A percentile compares a stretch with the other conserved stretches of the same genome.
Evolutionary conservation across 768 basidiomycete genomes (phyloP).

Genomic region (Mrakia blollopis): DNA sequence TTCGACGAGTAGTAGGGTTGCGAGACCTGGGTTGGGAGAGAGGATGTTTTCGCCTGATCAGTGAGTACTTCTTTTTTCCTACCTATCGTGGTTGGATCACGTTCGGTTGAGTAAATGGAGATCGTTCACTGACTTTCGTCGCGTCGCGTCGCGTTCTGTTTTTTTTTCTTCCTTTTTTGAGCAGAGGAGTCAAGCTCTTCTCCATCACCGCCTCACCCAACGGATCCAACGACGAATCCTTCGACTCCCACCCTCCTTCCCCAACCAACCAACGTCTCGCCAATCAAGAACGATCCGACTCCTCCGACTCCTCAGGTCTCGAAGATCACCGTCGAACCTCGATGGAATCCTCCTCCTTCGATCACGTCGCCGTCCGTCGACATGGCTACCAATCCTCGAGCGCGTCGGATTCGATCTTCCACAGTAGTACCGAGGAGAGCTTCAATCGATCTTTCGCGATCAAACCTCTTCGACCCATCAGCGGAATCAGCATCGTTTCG

Average conservation of each 20-base stretch:
- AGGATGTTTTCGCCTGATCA: slow-evolving; percentile 27
- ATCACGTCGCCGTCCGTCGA: slow-evolving; percentile 6
- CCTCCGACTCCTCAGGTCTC: slow-evolving; percentile 8
- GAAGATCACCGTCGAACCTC: slow-evolving; percentile 23
- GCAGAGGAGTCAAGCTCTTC: slow-evolving; percentile 23
- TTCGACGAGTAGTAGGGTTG: neutral
- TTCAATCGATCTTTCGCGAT: neutral
- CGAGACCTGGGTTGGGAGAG: slow-evolving; percentile 9
- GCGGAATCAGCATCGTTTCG: slow-evolving; percentile 9
- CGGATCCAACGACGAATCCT: slow-evolving; percentile 23
- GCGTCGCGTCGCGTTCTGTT: neutral
- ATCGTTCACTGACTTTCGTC: neutral
- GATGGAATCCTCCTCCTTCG: slow-evolving; percentile 9
- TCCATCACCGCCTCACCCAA: slow-evolving; percentile 25
- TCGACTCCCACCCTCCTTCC: slow-evolving; percentile 9
- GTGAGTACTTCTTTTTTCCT: neutral
- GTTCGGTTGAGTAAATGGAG: neutral
- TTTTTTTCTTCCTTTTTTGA: too few relatives aligned
- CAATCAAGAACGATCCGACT: neutral
- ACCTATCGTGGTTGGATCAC: neutral
- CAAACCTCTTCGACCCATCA: slow-evolving; percentile 11
- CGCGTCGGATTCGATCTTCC: slow-evolving; percentile 12
- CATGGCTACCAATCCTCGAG: slow-evolving; percentile 20
- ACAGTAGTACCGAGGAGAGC: slow-evolving; percentile 4
- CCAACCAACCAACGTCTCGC: neutral